Evolutionary conservation across 768 basidiomycete species (phyloP), one percentile per base, ranked within the genome.

Genomic region (Harrya chromipes): DNA sequence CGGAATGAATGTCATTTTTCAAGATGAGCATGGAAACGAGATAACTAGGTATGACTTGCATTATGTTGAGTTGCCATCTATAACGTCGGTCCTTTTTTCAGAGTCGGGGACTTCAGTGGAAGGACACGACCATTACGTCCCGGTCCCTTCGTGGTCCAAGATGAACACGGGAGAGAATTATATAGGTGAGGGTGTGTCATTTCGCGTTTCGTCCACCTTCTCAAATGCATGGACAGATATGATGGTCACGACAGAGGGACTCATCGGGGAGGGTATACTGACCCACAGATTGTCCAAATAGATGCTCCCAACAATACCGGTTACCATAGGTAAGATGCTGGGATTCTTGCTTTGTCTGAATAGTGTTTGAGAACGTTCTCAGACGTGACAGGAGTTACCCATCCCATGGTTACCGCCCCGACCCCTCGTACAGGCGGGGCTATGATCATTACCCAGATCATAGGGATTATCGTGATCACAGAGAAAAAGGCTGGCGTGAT

Each of bases 1-100:
- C 16, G 85, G 83, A 19, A 70, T 80, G 52, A 77, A 81, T 50
- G 80, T 87, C 6, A 75, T 87, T 40, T 86, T 88, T 57, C 76
- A 83, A 62, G 85, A 87, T 57, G 78, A 81, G 55, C 65, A 73
- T 17, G 85, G 85, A 19, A 77, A 79, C 47, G 82, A 83, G 57
- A 79, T 85, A 21, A 77, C 79, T 3, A 79, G 84, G 84, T 81
- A 67, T 46, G 60, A 34, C 39, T 31, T 40, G 27, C 39, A 27
- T 39, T 47, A 14, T 17, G 3, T 9, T 1, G 12, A 29, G 4
- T n/a, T 13, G 6, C 2, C 4, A 20, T 31, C 45, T 9, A 17
- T 54, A 12, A 56, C 42, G 23, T 42, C 14, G 16, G 8, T 9
- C 24, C 16, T n/a, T 9, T 52, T 23, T 42, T 14, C 46, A 83